A percentile compares a stretch with the other conserved stretches of the same genome.
Conservation (phyloP, 1,284 basidiomycete species). For the Erythrobasidium hasegawianum region DNA sequence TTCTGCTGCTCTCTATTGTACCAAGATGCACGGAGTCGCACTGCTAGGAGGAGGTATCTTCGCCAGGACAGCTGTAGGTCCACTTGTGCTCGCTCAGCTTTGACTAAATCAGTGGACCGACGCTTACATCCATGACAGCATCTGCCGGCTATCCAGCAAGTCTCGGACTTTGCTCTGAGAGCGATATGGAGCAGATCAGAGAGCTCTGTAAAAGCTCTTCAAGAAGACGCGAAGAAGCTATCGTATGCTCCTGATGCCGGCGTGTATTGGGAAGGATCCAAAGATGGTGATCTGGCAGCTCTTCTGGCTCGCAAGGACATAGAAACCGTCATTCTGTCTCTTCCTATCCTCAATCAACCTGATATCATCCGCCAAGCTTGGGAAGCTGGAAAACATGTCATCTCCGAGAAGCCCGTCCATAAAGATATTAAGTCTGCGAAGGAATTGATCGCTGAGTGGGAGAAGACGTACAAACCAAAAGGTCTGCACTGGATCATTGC, state of each 20-base stretch:
- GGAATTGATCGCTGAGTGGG: constrained; percentile 64
- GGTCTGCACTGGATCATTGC: constrained; percentile 78
- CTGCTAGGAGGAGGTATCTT: background rate
- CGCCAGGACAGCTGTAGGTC: background rate
- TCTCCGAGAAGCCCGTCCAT: constrained; percentile 81
- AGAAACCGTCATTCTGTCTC: constrained; percentile 65
- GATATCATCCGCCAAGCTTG: constrained; percentile 58
- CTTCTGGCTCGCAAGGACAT: constrained; percentile 66
- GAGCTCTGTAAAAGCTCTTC: background rate
- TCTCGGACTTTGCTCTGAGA: background rate
- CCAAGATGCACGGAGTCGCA: too few relatives aligned
- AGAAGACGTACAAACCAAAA: constrained; percentile 61
- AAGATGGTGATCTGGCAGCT: constrained; percentile 55
- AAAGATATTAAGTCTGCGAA: constrained; percentile 63
- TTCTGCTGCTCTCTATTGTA: too few relatives aligned
- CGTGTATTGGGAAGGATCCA: background rate
- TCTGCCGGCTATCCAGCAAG: constrained; percentile 2
- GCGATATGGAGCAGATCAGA: constrained; percentile 3
- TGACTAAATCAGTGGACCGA: background rate
- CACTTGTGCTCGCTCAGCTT: background rate
- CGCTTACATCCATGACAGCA: background rate
- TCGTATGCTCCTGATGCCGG: background rate
- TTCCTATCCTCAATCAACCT: constrained; percentile 65
- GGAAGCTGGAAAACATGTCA: constrained; percentile 71
- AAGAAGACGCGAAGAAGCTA: background rate